phyloP scores from a whole-genome alignment of 1,139 yeast genomes.

The Debaryomycetaceae sp. region DNA sequence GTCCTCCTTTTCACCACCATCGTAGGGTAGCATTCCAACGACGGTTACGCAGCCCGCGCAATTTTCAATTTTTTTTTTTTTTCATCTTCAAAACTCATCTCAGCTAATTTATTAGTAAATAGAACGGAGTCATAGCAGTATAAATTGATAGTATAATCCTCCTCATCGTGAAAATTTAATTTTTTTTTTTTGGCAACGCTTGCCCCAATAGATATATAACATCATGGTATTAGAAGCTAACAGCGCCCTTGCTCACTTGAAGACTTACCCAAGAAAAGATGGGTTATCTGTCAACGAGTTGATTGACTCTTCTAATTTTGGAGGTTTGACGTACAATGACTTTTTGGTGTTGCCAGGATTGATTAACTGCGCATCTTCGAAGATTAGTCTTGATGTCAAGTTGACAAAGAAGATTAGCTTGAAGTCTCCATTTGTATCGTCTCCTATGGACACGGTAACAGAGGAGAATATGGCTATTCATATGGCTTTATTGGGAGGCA shows the following conservation, averaged over 20 bases:
- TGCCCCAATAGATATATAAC: constrained; percentile 25
- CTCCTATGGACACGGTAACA: constrained; percentile 99
- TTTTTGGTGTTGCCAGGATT: constrained; percentile 93
- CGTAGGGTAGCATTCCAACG: neutral
- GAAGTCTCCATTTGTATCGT: constrained; percentile 92
- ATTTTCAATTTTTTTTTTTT: constrained; percentile 1
- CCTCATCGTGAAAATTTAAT: neutral
- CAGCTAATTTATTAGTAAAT: neutral
- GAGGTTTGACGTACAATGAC: constrained; percentile 97
- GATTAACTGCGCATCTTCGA: constrained; percentile 80
- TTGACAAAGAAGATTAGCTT: constrained; percentile 88
- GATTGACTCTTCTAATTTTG: constrained; percentile 86
- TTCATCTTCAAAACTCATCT: constrained; percentile 3
- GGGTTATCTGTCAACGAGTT: constrained; percentile 82
- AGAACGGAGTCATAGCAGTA: neutral
- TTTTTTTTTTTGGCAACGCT: constrained; percentile 45
- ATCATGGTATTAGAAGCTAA: constrained; percentile 51
- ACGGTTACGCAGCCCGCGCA: neutral
- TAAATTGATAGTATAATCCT: neutral
- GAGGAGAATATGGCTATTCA: constrained; percentile 97
- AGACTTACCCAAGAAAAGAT: constrained; percentile 67
- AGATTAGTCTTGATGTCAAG: constrained; percentile 75
- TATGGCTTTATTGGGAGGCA: constrained; percentile 98
- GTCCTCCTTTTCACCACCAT: neutral
- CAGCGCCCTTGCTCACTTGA: constrained; percentile 66